Evolutionary conservation across 768 basidiomycete species (phyloP).

Genomic region (Lactarius evosmus): DNA sequence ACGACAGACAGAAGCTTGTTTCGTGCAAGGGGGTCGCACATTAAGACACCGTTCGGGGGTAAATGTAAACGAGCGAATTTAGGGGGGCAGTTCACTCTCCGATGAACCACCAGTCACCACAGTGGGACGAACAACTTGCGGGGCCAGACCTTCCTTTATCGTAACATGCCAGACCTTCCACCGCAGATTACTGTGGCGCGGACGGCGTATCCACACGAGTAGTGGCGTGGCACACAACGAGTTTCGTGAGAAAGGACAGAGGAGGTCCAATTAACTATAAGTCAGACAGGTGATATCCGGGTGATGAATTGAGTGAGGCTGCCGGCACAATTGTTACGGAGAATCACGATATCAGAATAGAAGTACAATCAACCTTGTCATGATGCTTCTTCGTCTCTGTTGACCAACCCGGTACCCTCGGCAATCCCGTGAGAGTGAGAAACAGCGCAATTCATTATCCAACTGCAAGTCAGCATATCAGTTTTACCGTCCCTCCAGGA

Average conservation of each 20-base stretch:
- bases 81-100: constrained; percentile 1
- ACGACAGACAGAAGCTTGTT: constrained; percentile 10
- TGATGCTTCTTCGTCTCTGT: constrained; percentile 5
- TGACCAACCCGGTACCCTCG: constrained; percentile 5
- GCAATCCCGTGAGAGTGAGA: constrained; percentile 11
- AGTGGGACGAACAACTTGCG: constrained; percentile 3
- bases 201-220: constrained; percentile 16
- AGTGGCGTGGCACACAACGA: constrained; percentile 21
- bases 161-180: constrained; percentile 2
- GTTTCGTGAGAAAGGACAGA: constrained; percentile 19
- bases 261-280: not conserved
- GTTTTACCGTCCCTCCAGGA: not conserved
- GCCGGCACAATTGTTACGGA: constrained; percentile 3
- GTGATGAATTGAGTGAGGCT: constrained; percentile 2
- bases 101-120: constrained; percentile 9
- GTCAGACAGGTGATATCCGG: not conserved
- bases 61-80: constrained; percentile 5
- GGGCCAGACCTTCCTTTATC: not conserved
- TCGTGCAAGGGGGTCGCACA: not conserved
- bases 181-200: constrained; percentile 12
- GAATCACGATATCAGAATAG: constrained; percentile 6
- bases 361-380: constrained; percentile 11
- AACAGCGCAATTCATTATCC: not conserved
- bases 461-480: not conserved
- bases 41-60: not conserved